Conservation (phyloP, 2,329 filamentous ascomycete species). For the Daldinia sp. region DNA sequence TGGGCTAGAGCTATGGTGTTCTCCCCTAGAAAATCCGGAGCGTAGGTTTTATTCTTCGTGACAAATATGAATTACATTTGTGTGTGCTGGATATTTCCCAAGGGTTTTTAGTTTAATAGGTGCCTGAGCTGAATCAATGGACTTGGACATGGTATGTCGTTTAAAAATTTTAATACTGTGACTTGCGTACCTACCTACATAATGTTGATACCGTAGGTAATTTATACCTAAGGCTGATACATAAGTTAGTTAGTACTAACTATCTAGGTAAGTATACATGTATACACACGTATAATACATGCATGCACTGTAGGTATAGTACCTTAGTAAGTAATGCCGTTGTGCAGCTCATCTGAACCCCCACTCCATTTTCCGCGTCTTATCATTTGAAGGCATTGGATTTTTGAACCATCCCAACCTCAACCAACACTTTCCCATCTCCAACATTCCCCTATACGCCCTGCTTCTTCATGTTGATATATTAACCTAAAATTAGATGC, state of each 20-base stretch:
- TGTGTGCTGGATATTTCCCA: no score
- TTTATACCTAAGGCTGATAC: not conserved
- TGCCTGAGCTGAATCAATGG: no score
- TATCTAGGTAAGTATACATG: not conserved
- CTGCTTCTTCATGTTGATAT: not conserved
- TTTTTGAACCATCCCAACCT: not conserved
- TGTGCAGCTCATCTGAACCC: conserved; percentile 4
- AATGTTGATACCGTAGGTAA: no score
- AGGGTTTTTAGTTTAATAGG: not conserved
- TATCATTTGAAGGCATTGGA: not conserved
- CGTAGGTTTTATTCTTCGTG: not conserved
- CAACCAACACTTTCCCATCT: not conserved
- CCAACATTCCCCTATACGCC: not conserved
- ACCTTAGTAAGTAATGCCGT: not conserved
- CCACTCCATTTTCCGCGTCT: conserved; percentile 6
- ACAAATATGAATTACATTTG: not conserved
- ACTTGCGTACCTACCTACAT: no score
- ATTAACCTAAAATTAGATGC: not conserved
- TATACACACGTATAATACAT: not conserved
- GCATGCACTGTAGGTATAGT: not conserved
- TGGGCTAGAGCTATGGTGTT: not conserved
- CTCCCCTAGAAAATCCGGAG: not conserved
- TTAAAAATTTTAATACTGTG: no score
- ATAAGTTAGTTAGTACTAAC: not conserved
- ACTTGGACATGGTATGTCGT: no score